Percentiles rank a stretch among this genome's conserved stretches.
Conservation (phyloP, 2,329 filamentous ascomycete species). For the Hypoxylon sp. region DNA sequence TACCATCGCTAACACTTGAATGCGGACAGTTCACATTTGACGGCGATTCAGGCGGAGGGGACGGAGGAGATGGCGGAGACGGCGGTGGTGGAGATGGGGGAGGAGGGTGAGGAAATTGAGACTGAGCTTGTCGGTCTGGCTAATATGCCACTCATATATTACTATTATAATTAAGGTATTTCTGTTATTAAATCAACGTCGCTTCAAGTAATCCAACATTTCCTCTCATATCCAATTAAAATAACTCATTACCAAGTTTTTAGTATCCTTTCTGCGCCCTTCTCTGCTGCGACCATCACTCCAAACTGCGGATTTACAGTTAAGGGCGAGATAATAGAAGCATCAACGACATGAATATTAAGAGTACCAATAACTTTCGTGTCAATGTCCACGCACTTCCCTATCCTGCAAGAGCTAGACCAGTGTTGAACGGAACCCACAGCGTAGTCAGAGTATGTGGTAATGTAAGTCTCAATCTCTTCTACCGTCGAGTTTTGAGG, state of each 20-base stretch:
- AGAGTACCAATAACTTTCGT: conserved; percentile 63
- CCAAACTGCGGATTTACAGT: conserved; percentile 70
- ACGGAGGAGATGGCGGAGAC: conserved; percentile 7
- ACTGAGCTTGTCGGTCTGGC: not conserved
- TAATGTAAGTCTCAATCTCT: conserved; percentile 66
- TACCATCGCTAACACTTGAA: not conserved
- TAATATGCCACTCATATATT: not conserved
- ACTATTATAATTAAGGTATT: conserved; percentile 9
- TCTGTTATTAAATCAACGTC: conserved; percentile 13
- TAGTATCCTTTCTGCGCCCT: conserved; percentile 65
- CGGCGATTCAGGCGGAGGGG: conserved; percentile 13
- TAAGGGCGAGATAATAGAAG: conserved; percentile 64
- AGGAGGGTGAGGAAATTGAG: conserved; percentile 3
- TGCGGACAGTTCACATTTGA: conserved; percentile 21
- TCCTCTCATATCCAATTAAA: not conserved
- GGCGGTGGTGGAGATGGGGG: conserved; percentile 17
- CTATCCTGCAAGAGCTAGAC: conserved; percentile 67
- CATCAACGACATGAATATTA: conserved; percentile 68
- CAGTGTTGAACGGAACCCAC: conserved; percentile 68
- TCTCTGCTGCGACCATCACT: conserved; percentile 68
- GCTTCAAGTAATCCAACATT: conserved; percentile 5
- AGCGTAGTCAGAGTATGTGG: conserved; percentile 63
- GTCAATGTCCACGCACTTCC: conserved; percentile 63
- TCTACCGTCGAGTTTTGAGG: conserved; percentile 61
- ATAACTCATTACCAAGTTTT: conserved; percentile 40